phyloP scores from a whole-genome alignment of 495 filamentous ascomycete genomes.

The Cercophora newfieldiana region DNA sequence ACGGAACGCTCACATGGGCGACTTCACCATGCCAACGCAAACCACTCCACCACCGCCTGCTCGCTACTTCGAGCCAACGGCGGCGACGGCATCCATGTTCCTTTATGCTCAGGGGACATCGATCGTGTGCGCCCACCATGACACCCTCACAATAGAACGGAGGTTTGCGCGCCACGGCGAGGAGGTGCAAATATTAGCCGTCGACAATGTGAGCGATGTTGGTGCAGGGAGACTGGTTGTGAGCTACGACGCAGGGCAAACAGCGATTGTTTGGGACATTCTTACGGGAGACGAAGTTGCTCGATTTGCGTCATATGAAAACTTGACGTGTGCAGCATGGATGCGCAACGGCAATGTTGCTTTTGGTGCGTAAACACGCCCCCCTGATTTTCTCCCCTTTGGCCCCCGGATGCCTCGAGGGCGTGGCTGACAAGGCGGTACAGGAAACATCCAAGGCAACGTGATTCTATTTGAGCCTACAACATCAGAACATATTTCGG shows the following conservation, averaged over 20 bases:
- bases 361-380: slow-evolving; percentile 65
- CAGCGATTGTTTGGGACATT: slow-evolving; percentile 95
- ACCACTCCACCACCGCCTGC: slow-evolving; percentile 39
- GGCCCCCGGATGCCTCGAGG: neutral
- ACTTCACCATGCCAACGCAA: slow-evolving; percentile 53
- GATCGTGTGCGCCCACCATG: slow-evolving; percentile 83
- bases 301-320: slow-evolving; percentile 86
- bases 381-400: slow-evolving; percentile 13
- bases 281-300: slow-evolving; percentile 89
- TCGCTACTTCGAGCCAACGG: slow-evolving; percentile 75
- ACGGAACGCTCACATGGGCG: slow-evolving; percentile 43
- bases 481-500: slow-evolving; percentile 89
- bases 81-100: slow-evolving; percentile 83
- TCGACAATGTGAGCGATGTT: slow-evolving; percentile 89
- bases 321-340: slow-evolving; percentile 82
- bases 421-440: slow-evolving; percentile 24
- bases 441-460: slow-evolving; percentile 87
- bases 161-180: slow-evolving; percentile 83
- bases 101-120: slow-evolving; percentile 79
- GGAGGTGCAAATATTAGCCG: slow-evolving; percentile 76
- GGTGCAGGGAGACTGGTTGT: slow-evolving; percentile 84
- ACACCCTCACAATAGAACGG: slow-evolving; percentile 86
- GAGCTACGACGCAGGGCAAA: slow-evolving; percentile 89
- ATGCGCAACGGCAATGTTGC: slow-evolving; percentile 98
- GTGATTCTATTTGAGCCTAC: slow-evolving; percentile 93